A percentile compares a stretch with the other conserved stretches of the same genome.
Evolutionary conservation across 2,329 filamentous ascomycete genomes (phyloP).

Genomic region (Fonsecaea nubica): DNA sequence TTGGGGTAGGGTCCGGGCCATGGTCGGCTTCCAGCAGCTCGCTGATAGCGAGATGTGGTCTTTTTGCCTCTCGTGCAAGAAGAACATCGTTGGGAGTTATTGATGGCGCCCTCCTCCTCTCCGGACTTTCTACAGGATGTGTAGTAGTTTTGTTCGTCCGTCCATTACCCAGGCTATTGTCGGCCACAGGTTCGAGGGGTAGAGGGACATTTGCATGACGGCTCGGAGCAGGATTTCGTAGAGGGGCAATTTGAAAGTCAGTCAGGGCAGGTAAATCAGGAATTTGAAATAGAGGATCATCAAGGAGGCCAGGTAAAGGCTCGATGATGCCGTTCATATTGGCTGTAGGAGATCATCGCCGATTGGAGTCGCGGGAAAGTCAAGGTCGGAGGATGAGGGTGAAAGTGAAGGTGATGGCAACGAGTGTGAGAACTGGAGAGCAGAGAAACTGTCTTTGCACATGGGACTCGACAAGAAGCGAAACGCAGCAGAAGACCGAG

Average conservation of each 20-base stretch:
- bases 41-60: conserved; percentile 44
- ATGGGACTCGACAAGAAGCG: not conserved
- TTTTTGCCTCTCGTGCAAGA: conserved; percentile 39
- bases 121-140: conserved; percentile 24
- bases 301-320: conserved; percentile 45
- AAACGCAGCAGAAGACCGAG: not conserved
- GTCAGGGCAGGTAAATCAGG: conserved; percentile 52
- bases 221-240: conserved; percentile 54
- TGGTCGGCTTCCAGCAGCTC: conserved; percentile 48
- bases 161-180: conserved; percentile 47
- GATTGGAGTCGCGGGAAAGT: not conserved
- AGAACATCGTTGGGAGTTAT: conserved; percentile 39
- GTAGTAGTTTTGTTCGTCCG: conserved; percentile 31
- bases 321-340: conserved; percentile 41
- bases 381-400: not conserved
- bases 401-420: not conserved
- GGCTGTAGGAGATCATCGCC: conserved; percentile 33
- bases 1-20: conserved; percentile 49
- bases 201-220: conserved; percentile 51
- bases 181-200: conserved; percentile 52
- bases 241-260: conserved; percentile 55
- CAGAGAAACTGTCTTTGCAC: conserved; percentile 1
- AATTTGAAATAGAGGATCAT: conserved; percentile 49
- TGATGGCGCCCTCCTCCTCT: conserved; percentile 31
- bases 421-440: not conserved